Evolutionary conservation across 257 asterid species (phyloP), one percentile per base, ranked within the genome.

Genomic region (Linderniella brevidens): DNA sequence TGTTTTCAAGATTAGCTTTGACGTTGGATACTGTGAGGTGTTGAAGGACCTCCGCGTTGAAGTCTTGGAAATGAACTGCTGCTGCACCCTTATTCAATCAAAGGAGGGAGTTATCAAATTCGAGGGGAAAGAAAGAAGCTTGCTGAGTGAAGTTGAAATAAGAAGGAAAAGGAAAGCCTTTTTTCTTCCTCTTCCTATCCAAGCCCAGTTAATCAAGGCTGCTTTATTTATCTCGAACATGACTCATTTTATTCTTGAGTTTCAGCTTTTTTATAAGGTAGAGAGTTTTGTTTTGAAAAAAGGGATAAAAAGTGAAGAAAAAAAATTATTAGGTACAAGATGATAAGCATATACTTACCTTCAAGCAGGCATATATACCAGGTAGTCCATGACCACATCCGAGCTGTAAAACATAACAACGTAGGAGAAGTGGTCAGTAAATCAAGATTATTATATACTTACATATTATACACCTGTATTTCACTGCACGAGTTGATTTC

Each of bases 371-470:
- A 62, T 68, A 81, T 29, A 85, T 77, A 43, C 98, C 96, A 46
- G 98, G 98, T 60, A 90, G 96, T 55, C 98, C 98, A 66, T 90
- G 98, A 55, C 98, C 98, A 63, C 98, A 90, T 59, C 98, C 98
- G 41, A 90, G 93, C 98, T 88, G 82, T 62, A 63, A 70, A 47
- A 38, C 43, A 39, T 13, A 3, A 39, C 43, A 11, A 39, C 4
- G 15, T 39, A 9, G 36, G 1, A 8, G 41, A 45, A 46, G 46
- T 46, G 9, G 20, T 19, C 19, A 19, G 41, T 25, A 25, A n/a
- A 25, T 6, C 32, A 6, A 25, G 32, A 25, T 25, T 25, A 25
- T 3, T 3, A 25, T 25, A 25, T 25, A 25, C n/a, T n/a, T n/a
- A n/a, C n/a, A n/a, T n/a, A n/a, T n/a, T n/a, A n/a, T n/a, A n/a